Evolutionary conservation across 2,329 filamentous ascomycete species (phyloP).

Genomic region (Ceratocystis colombiana): DNA sequence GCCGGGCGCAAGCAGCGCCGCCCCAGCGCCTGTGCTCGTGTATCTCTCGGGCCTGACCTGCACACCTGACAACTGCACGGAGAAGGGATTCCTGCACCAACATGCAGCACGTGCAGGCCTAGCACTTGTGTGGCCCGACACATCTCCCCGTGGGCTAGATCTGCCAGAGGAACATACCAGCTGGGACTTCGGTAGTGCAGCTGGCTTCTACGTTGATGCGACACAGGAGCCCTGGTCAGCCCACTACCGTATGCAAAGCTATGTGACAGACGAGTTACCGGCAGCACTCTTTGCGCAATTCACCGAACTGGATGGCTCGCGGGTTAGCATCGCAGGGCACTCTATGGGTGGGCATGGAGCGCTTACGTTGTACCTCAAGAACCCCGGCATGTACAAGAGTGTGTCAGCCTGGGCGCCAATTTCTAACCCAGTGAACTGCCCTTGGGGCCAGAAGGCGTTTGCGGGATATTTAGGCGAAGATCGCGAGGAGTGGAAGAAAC

Average conservation of each 20-base stretch:
- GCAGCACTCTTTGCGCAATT: constrained; percentile 62
- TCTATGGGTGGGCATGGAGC: constrained; percentile 97
- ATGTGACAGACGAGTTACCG: constrained; percentile 84
- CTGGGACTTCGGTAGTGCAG: constrained; percentile 86
- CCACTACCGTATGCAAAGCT: constrained; percentile 91
- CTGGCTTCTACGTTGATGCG: constrained; percentile 91
- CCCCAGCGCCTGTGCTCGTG: constrained; percentile 68
- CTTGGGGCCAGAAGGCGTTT: constrained; percentile 96
- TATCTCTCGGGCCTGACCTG: constrained; percentile 93
- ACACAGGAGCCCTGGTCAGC: constrained; percentile 60
- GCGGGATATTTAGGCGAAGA: constrained; percentile 75
- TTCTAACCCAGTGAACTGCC: constrained; percentile 70
- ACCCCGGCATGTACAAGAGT: constrained; percentile 80
- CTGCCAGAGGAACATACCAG: constrained; percentile 75
- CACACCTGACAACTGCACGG: constrained; percentile 73
- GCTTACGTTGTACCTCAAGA: constrained; percentile 80
- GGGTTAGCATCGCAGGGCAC: constrained; percentile 82
- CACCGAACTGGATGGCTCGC: constrained; percentile 54
- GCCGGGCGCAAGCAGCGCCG: constrained; percentile 47
- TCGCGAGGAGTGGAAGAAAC: constrained; percentile 67
- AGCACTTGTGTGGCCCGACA: constrained; percentile 92
- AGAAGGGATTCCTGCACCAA: constrained; percentile 86
- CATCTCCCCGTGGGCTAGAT: constrained; percentile 73
- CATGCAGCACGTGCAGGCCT: constrained; percentile 70
- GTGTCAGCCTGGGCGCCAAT: constrained; percentile 89